Evolutionary conservation across 2,329 filamentous ascomycete genomes (phyloP), one percentile per base, ranked within the genome.

Genomic region (Botrytis paeoniae): DNA sequence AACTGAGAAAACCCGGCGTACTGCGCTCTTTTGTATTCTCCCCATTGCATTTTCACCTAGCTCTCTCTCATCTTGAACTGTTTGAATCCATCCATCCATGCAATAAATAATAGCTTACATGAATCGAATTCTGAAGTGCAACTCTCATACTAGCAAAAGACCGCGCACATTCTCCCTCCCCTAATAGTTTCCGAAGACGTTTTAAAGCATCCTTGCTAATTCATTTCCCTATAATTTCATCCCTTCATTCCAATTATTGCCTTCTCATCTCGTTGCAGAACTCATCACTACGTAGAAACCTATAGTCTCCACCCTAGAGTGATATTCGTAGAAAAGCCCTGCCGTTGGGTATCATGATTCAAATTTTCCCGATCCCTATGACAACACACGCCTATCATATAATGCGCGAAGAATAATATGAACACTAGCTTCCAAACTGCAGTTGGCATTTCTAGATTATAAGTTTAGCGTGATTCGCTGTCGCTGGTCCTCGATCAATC

Each of bases 281-380:
- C 68, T 62, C 54, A 9, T 62, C 51, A 35, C 68, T 70, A n/a
- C 39, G 54, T 70, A 45, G 54, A 45, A 69, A 45, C 54, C 54
- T 45, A 61, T 61, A 37, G 57, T 29, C 25, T 54, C 29, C 39
- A 9, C 29, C 39, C 41, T 45, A 35, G 25, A 72, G 51, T 69
- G 48, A 35, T 59, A 59, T 60, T 35, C 54, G 54, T 43, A 70
- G 68, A 61, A 72, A 71, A 61, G 70, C 54, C 51, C 70, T 29
- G 62, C 62, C 45, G 51, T 66, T 72, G 70, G 62, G 70, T 72
- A 72, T 72, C 70, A 72, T 72, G 70, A 72, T 60, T 72, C 45
- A 57, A 66, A 66, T 66, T 72, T 72, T 69, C 62, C 70, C 37
- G 62, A 41, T 45, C 70, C 70, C 45, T 71, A 57, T 57, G 68